Conservation (phyloP, 177 flowering plant species). For the Tripterygium wilfordii region DNA sequence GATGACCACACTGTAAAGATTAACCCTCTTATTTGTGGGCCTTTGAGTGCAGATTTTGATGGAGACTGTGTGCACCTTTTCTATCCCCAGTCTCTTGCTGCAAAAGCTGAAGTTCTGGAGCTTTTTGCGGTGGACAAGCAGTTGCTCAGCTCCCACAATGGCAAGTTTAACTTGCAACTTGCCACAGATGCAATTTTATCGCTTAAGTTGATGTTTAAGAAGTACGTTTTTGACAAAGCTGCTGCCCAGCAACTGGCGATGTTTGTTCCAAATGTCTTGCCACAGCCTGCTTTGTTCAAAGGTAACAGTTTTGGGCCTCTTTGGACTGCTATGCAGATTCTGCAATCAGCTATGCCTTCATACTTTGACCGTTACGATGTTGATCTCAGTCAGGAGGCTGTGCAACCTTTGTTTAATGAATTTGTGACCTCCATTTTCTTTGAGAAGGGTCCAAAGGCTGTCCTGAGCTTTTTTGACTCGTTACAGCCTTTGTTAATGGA, state of each 20-base stretch:
- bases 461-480: constrained; percentile 51
- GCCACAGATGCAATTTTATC: constrained; percentile 70
- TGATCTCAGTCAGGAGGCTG: constrained; percentile 40
- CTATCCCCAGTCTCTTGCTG: constrained; percentile 86
- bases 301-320: constrained; percentile 25
- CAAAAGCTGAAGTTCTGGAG: constrained; percentile 87
- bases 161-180: constrained; percentile 68
- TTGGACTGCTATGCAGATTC: constrained; percentile 74
- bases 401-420: constrained; percentile 48
- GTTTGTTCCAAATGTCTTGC: constrained; percentile 43
- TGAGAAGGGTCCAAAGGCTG: constrained; percentile 69
- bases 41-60: constrained; percentile 93
- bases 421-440: constrained; percentile 47
- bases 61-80: constrained; percentile 91
- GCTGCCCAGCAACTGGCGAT: constrained; percentile 67
- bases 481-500: constrained; percentile 92
- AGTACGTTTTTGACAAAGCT: constrained; percentile 29
- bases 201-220: constrained; percentile 52
- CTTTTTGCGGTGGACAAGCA: constrained; percentile 88
- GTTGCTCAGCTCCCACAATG: constrained; percentile 84
- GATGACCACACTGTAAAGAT: constrained; percentile 84
- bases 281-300: constrained; percentile 57
- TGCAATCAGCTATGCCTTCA: constrained; percentile 61
- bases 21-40: constrained; percentile 91
- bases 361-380: constrained; percentile 46